Percentiles rank a stretch among this genome's conserved stretches.
These are phyloP conservation scores for Zalaria obscura DNA, from an alignment of 2,329 filamentous ascomycete genomes.

Conservation along the genomic window DNA sequence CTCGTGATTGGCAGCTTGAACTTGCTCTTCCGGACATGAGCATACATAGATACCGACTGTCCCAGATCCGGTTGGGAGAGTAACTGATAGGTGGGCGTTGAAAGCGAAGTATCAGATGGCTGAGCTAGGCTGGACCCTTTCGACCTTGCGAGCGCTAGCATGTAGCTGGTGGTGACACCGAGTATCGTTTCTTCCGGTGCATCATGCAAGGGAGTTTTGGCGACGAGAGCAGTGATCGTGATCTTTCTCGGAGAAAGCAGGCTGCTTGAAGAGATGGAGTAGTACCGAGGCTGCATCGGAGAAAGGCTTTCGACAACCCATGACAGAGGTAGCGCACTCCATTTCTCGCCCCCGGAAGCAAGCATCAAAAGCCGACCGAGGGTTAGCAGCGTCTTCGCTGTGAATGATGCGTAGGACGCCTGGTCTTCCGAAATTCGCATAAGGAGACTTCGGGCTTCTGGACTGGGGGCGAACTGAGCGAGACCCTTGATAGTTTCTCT, in stretches of 20 bases:
- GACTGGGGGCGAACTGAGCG: constrained; percentile 24
- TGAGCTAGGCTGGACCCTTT: background rate
- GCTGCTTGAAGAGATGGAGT: constrained; percentile 23
- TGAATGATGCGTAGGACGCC: constrained; percentile 18
- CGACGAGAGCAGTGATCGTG: constrained; percentile 25
- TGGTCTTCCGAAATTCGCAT: constrained; percentile 17
- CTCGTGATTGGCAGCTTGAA: constrained; percentile 32
- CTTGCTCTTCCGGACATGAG: constrained; percentile 26
- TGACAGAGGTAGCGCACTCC: constrained; percentile 19
- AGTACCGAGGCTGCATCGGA: constrained; percentile 18
- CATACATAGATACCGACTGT: constrained; percentile 9
- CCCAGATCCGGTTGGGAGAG: background rate
- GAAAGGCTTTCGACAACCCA: constrained; percentile 18
- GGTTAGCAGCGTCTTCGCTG: constrained; percentile 19
- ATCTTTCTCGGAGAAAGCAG: constrained; percentile 21
- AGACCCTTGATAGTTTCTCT: constrained; percentile 24
- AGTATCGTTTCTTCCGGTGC: constrained; percentile 12
- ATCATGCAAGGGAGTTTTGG: constrained; percentile 16
- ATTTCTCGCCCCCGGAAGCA: constrained; percentile 11
- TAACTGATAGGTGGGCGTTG: constrained; percentile 4
- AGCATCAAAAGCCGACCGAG: constrained; percentile 23
- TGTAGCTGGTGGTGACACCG: constrained; percentile 25
- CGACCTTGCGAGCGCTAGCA: constrained; percentile 15
- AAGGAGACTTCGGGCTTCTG: constrained; percentile 17
- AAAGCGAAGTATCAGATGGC: background rate